Percentiles rank a stretch among this genome's conserved stretches.
phyloP scores from a whole-genome alignment of 306 rosid genomes.

The Mimosa pudica region DNA sequence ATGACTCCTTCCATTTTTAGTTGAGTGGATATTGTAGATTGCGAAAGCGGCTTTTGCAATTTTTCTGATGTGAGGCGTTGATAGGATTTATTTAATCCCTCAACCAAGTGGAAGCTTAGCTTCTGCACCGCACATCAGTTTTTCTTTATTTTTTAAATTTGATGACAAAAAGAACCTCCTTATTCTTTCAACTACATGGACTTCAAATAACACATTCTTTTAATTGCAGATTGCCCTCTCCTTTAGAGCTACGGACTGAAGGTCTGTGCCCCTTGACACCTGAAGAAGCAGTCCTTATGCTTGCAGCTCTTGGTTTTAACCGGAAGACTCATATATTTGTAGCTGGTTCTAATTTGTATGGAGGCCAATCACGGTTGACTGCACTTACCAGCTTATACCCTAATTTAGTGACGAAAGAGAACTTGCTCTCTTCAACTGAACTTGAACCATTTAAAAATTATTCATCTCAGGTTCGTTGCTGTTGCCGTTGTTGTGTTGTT shows the following conservation, averaged over 20 bases:
- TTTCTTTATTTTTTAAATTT: background rate
- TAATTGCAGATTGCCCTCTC: slow-evolving; percentile 78
- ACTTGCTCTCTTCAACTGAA: slow-evolving; percentile 71
- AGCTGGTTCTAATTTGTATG: slow-evolving; percentile 94
- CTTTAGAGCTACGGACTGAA: slow-evolving; percentile 80
- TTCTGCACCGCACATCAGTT: slow-evolving; percentile 4
- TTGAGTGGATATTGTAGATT: background rate
- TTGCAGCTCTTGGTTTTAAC: slow-evolving; percentile 94
- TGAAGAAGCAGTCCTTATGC: slow-evolving; percentile 94
- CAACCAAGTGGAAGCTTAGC: background rate
- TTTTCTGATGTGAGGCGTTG: background rate
- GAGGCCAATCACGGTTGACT: slow-evolving; percentile 72
- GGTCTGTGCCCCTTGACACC: slow-evolving; percentile 94
- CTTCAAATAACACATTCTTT: slow-evolving; percentile 26
- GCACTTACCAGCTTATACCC: slow-evolving; percentile 89
- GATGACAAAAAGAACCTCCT: slow-evolving; percentile 15
- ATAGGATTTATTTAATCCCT: background rate
- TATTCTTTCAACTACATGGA: slow-evolving; percentile 13
- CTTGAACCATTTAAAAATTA: slow-evolving; percentile 79
- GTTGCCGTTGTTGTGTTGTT: slow-evolving; percentile 24
- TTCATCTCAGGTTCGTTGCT: slow-evolving; percentile 82
- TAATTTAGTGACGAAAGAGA: slow-evolving; percentile 91
- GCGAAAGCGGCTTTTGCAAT: background rate
- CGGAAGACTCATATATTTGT: slow-evolving; percentile 80
- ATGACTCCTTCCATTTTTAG: background rate